phyloP scores from a whole-genome alignment of 1,284 basidiomycete genomes.

The Ganoderma leucocontextum region DNA sequence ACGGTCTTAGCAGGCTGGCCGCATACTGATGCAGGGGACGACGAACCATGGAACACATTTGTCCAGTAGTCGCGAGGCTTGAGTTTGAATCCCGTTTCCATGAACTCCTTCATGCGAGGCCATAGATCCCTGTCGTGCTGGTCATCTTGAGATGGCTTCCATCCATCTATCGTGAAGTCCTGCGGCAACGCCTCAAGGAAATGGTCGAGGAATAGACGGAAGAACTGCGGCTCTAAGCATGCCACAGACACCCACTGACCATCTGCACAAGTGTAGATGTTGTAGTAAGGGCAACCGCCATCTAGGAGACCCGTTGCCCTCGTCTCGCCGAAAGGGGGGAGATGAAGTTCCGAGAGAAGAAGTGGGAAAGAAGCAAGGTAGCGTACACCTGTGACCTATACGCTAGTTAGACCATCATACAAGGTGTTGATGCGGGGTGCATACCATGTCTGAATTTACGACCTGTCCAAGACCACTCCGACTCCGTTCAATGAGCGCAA shows the following conservation, averaged over 20 bases:
- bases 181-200: constrained; percentile 62
- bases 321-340: constrained; percentile 47
- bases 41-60: constrained; percentile 66
- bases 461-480: constrained; percentile 76
- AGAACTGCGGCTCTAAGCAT: constrained; percentile 79
- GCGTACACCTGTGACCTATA: constrained; percentile 79
- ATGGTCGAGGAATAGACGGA: constrained; percentile 61
- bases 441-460: constrained; percentile 82
- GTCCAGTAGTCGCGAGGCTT: constrained; percentile 77
- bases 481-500: constrained; percentile 76
- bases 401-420: neutral
- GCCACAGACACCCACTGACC: constrained; percentile 81
- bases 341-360: constrained; percentile 51
- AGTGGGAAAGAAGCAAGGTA: constrained; percentile 81
- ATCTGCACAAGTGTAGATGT: constrained; percentile 77
- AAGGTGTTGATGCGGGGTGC: constrained; percentile 10
- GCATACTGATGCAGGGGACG: neutral
- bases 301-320: constrained; percentile 75
- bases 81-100: constrained; percentile 69
- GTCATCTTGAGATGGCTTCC: constrained; percentile 60
- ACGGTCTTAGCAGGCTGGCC: neutral
- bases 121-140: constrained; percentile 66
- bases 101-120: constrained; percentile 64
- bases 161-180: constrained; percentile 46
- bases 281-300: constrained; percentile 84